These are phyloP conservation scores for Acer negundo DNA, from an alignment of 345 rosid genomes.

Conservation along the genomic window DNA sequence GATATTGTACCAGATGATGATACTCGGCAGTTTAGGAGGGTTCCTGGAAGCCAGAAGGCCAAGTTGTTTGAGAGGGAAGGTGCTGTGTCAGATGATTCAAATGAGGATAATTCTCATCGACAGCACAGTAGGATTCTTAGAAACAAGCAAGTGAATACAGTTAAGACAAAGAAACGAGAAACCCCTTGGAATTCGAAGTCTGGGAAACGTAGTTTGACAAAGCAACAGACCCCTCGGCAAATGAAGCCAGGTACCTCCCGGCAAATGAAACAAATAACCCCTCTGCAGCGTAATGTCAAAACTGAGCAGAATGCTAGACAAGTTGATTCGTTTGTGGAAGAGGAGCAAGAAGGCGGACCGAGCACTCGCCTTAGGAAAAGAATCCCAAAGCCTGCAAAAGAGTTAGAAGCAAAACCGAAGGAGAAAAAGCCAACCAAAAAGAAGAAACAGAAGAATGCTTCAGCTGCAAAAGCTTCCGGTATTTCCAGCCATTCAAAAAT, in stretches of 20 bases:
- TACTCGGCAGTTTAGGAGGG: conserved; percentile 27
- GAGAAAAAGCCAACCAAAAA: conserved; percentile 47
- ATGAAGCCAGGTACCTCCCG: conserved; percentile 32
- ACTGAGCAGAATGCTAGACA: conserved; percentile 27
- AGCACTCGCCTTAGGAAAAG: conserved; percentile 78
- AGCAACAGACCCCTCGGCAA: conserved; percentile 24
- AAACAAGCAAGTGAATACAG: conserved; percentile 34
- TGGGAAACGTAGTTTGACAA: conserved; percentile 14
- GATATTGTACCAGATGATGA: conserved; percentile 33
- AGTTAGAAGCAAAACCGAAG: conserved; percentile 34
- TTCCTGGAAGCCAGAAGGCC: conserved; percentile 27
- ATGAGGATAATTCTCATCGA: conserved; percentile 32
- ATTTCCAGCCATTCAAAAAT: conserved; percentile 37
- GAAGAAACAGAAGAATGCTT: conserved; percentile 47
- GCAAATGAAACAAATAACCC: conserved; percentile 42
- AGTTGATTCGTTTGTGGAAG: conserved; percentile 34
- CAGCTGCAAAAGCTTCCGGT: conserved; percentile 30
- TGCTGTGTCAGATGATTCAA: conserved; percentile 54
- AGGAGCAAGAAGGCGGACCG: conserved; percentile 63
- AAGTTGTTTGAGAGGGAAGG: conserved; percentile 40
- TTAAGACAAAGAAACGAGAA: conserved; percentile 16
- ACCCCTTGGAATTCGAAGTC: conserved; percentile 13
- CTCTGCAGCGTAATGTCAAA: conserved; percentile 34
- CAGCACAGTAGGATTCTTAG: conserved; percentile 27
- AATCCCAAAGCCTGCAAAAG: conserved; percentile 46